Base-by-base conservation (phyloP, 805 yeast genomes). In the Pichia cabralensis region DNA sequence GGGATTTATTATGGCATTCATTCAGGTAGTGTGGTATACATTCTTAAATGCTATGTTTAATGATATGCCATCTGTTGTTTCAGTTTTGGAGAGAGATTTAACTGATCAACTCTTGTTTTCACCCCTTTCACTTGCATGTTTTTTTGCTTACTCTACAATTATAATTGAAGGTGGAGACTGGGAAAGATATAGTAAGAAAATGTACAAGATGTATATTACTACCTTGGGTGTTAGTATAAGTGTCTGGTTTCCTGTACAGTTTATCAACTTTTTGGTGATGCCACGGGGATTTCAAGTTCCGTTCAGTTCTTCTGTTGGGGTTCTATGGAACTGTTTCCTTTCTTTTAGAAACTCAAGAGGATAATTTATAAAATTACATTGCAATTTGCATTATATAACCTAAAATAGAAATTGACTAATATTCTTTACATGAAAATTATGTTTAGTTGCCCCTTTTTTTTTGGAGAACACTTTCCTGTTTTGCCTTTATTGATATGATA, bases 251-350 rank as follows among this genome's bases (percentile, higher is more conserved):
- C 72, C 82, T 8, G 86, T 80, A 15, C 94, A 82, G 47, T 76
- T 82, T 42, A 61, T 81, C 43, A 82, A 82, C 48, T 82, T 82
- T 46, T 62, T 78, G 35, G 50, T 79, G 3, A 70, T 82, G 56
- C 89, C 89, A 2, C 65, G 74, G 39, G 66, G 66, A 40, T 71
- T 76, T 45, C 97, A 89, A 56, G 94, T 89, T 5, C 96, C 96
- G 0, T 89, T 92, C 54, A 78, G 94, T 36, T 80, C 92, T 8
- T 82, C 60, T 14, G 64, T 92, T 6, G 89, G 95, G 20, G 94
- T 89, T 14, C 61, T 89, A 24, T 89, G 98, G 97, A 89, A 92
- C 53, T 86, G 96, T 35, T 88, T 81, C 60, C 61, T 89, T 32
- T 85, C 95, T 0, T 74, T 83, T 70, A 66, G 82, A 48, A 84